Evolutionary conservation across 139 green algal genomes (phyloP).

Genomic region (Auxenochlorella pyrenoidosa): DNA sequence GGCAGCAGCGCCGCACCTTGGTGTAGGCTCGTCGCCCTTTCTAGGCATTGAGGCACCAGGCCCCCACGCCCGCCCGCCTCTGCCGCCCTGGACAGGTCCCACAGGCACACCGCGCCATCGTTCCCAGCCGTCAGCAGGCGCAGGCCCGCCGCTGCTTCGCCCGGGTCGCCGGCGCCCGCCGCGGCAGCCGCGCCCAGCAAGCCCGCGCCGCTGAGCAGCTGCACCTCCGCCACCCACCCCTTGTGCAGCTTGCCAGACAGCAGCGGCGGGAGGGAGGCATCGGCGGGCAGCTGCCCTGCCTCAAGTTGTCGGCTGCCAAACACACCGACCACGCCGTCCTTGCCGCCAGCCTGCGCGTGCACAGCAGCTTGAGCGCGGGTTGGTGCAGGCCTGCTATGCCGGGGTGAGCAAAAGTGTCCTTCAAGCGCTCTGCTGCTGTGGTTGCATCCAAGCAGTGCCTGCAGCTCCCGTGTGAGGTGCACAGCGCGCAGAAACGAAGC

Average conservation of each 20-base stretch:
- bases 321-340: constrained; percentile 34
- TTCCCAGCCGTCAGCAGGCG: constrained; percentile 48
- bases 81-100: constrained; percentile 32
- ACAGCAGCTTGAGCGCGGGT: not conserved
- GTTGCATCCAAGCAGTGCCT: too few relatives aligned
- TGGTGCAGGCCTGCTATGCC: too few relatives aligned
- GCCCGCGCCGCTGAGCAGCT: constrained; percentile 5
- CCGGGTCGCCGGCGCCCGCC: not conserved
- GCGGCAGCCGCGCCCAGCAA: not conserved
- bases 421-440: too few relatives aligned
- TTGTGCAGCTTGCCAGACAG: constrained; percentile 39
- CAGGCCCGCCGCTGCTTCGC: not conserved
- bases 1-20: not conserved
- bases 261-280: constrained; percentile 10
- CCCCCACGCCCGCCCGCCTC: not conserved
- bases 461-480: too few relatives aligned
- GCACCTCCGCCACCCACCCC: constrained; percentile 48
- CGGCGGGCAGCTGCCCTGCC: not conserved
- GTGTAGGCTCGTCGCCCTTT: not conserved
- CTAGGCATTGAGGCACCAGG: constrained; percentile 21
- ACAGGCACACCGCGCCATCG: constrained; percentile 44
- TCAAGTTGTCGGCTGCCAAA: constrained; percentile 22
- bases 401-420: too few relatives aligned
- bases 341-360: constrained; percentile 25
- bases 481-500: too few relatives aligned